phyloP scores from a whole-genome alignment of 2,329 filamentous ascomycete genomes.

The Lachnellula cervina region DNA sequence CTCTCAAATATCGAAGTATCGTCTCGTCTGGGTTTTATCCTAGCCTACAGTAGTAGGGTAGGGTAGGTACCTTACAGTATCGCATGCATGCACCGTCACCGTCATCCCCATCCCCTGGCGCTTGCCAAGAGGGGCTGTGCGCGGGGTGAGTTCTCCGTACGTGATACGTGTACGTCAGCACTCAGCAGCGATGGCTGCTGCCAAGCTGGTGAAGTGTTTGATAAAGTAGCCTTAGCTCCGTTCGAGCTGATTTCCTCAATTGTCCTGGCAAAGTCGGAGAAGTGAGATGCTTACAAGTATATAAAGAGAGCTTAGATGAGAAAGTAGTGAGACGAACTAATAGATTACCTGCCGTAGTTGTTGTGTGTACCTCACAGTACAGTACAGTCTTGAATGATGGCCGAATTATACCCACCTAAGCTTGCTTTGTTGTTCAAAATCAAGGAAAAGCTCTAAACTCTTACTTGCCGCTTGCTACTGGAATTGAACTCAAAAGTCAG shows the following conservation, averaged over 20 bases:
- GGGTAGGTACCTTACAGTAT: neutral
- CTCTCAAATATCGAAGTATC: neutral
- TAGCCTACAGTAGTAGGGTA: too few species aligned
- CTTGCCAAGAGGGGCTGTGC: constrained; percentile 22
- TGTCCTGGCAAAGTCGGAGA: too few species aligned
- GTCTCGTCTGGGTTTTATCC: neutral
- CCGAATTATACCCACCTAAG: too few species aligned
- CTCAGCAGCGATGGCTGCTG: neutral
- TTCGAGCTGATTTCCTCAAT: neutral
- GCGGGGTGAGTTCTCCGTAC: constrained; percentile 1
- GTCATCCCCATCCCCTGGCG: neutral
- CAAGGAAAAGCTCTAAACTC: neutral
- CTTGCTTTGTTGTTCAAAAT: neutral
- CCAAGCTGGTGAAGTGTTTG: neutral
- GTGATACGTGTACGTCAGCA: too few species aligned
- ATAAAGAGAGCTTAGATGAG: too few species aligned
- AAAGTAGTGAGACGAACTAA: too few species aligned
- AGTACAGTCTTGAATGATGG: too few species aligned
- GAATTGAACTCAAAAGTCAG: neutral
- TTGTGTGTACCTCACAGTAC: too few species aligned
- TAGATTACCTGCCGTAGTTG: too few species aligned
- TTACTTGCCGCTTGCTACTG: neutral
- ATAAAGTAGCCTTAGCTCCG: neutral
- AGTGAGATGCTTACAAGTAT: too few species aligned
- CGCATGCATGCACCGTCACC: neutral